Conservation (phyloP, 176 grass and related monocot species). For the Microstegium vimineum region DNA sequence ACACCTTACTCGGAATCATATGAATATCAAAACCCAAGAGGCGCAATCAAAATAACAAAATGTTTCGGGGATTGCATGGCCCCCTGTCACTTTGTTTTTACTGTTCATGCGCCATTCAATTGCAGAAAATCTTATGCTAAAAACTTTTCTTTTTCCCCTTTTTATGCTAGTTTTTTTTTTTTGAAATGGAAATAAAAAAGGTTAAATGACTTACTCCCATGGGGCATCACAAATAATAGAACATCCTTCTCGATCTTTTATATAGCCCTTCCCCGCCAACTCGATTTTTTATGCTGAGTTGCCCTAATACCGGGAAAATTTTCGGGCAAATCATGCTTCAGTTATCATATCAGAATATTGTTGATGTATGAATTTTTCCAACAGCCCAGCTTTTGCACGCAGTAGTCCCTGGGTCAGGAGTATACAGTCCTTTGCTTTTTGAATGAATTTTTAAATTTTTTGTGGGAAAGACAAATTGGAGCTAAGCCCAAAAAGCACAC, state of each 20-base stretch:
- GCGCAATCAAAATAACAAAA: too few relatives aligned
- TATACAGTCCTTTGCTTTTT: background rate
- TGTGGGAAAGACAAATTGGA: constrained; percentile 1
- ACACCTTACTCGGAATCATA: too few relatives aligned
- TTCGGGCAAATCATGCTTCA: constrained; percentile 61
- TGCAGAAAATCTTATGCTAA: background rate
- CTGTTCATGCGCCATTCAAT: background rate
- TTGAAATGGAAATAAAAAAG: background rate
- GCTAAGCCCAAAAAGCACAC: constrained; percentile 32
- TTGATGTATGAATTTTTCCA: constrained; percentile 74
- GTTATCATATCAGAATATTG: constrained; percentile 60
- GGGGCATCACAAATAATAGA: constrained; percentile 72
- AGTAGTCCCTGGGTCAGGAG: background rate
- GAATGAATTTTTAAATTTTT: background rate
- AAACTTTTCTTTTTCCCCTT: background rate
- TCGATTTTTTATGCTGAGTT: constrained; percentile 65
- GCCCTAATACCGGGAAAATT: constrained; percentile 75
- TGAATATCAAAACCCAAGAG: too few relatives aligned
- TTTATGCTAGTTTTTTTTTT: background rate
- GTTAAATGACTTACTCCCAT: constrained; percentile 71
- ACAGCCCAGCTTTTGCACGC: constrained; percentile 75
- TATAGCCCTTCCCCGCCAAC: constrained; percentile 73
- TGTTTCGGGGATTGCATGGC: too few relatives aligned
- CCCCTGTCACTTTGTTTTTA: too few relatives aligned
- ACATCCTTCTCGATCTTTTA: constrained; percentile 81